phyloP scores from a whole-genome alignment of 306 rosid genomes.

The Chamaecrista fasciculata region DNA sequence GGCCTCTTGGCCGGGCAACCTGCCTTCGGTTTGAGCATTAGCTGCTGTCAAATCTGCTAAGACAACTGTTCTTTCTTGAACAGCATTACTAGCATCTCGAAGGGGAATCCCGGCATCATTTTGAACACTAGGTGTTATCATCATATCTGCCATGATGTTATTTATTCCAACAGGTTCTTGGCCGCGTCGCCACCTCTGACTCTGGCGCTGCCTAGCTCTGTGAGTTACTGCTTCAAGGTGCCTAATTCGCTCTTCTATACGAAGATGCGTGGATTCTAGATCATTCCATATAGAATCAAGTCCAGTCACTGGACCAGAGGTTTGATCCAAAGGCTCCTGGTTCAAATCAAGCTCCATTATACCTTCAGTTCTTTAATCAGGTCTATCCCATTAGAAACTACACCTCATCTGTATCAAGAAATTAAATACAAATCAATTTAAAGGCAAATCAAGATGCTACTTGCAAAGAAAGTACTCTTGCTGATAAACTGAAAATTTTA shows the following conservation, averaged over 20 bases:
- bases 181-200: conserved; percentile 40
- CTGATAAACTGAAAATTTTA: neutral
- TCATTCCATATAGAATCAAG: conserved; percentile 53
- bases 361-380: conserved; percentile 39
- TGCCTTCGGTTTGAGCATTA: neutral
- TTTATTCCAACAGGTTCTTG: conserved; percentile 30
- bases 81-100: neutral
- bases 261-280: conserved; percentile 53
- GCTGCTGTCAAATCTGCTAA: neutral
- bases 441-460: conserved; percentile 4
- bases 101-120: neutral
- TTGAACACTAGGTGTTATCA: neutral
- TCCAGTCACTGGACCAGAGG: conserved; percentile 38
- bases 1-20: neutral
- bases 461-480: neutral
- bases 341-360: conserved; percentile 57
- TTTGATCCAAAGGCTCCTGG: conserved; percentile 43
- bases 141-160: conserved; percentile 12
- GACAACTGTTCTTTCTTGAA: conserved; percentile 10
- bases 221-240: conserved; percentile 51
- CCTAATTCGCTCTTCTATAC: conserved; percentile 59
- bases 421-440: conserved; percentile 2
- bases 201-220: conserved; percentile 52
- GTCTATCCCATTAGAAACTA: conserved; percentile 23
- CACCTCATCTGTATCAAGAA: conserved; percentile 28